Evolutionary conservation across 148 eudicot genomes (phyloP).

Genomic region (Rhododendron molle): DNA sequence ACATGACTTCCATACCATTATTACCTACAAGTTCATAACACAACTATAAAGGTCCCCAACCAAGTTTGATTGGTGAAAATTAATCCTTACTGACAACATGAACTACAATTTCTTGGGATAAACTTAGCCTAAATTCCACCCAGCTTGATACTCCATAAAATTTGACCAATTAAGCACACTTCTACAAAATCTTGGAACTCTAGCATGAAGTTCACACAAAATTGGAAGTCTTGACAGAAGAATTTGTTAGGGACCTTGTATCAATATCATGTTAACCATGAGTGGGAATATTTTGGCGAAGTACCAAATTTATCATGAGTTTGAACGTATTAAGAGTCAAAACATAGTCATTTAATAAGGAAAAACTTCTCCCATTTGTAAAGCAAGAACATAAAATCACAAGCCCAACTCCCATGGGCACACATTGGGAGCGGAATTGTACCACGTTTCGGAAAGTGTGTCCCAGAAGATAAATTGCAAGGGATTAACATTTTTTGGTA

Average conservation of each 20-base stretch:
- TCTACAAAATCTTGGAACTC: neutral
- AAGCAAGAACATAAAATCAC: neutral
- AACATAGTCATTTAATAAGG: neutral
- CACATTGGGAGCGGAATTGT: neutral
- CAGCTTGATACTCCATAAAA: neutral
- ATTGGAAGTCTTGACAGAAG: neutral
- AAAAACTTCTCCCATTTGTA: neutral
- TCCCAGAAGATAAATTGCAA: neutral
- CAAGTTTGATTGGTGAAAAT: neutral
- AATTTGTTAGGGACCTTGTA: neutral
- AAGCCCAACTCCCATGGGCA: neutral
- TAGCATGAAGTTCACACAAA: neutral
- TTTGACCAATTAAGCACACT: neutral
- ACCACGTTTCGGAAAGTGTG: neutral
- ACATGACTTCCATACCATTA: neutral
- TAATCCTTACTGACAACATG: neutral
- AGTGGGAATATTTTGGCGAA: neutral
- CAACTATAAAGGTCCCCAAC: neutral
- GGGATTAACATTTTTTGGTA: neutral
- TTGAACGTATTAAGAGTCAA: neutral
- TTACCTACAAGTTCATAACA: neutral
- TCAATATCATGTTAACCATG: neutral
- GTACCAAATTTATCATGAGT: neutral
- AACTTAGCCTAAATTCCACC: neutral
- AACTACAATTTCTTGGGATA: neutral